Evolutionary conservation across 2,329 filamentous ascomycete species (phyloP).

Genomic region (Scedosporium dehoogii): DNA sequence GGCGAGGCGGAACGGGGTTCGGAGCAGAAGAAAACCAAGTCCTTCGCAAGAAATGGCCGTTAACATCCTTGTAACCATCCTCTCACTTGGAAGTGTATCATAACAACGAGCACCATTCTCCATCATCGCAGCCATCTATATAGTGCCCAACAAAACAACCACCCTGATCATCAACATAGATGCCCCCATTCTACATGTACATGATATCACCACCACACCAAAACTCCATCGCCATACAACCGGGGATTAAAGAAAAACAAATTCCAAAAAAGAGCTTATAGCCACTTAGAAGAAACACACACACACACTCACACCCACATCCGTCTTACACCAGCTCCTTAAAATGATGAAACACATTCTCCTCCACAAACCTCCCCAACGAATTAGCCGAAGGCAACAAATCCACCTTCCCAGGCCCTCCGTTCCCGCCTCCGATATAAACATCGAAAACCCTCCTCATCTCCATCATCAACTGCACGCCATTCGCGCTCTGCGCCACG

Average conservation of each 20-base stretch:
- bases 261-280: not conserved
- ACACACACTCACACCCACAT: not conserved
- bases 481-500: constrained; percentile 25
- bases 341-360: constrained; percentile 26
- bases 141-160: no score
- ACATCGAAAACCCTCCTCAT: constrained; percentile 38
- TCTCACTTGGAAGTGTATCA: no score
- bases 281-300: not conserved
- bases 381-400: constrained; percentile 13
- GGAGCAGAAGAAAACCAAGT: no score
- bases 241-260: no score
- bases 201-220: not conserved
- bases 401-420: constrained; percentile 13
- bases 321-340: constrained; percentile 25
- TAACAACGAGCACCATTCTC: no score
- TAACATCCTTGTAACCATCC: no score
- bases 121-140: no score
- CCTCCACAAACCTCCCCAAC: constrained; percentile 17
- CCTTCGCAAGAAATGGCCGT: no score
- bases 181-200: not conserved
- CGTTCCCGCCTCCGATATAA: constrained; percentile 21
- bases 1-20: no score
- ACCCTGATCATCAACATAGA: no score
- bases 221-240: not conserved
- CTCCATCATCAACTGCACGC: constrained; percentile 39